Conservation (phyloP, 148 eudicot species). For the Polygonum maritimum region DNA sequence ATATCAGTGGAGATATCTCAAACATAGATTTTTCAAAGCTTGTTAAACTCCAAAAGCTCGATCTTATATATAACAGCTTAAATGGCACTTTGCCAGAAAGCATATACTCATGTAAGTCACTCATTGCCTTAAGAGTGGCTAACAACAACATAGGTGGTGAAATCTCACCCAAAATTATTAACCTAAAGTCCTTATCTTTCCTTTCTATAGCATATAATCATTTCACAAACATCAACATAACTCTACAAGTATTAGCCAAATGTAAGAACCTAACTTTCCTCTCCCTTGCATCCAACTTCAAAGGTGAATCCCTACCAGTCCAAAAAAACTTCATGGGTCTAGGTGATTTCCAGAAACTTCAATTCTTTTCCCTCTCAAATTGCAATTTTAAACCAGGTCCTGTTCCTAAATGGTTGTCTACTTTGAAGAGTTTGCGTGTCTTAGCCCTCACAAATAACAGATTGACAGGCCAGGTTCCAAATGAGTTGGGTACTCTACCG, state of each 20-base stretch:
- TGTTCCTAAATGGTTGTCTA: conserved; percentile 54
- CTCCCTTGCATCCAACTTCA: conserved; percentile 48
- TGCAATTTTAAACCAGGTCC: conserved; percentile 40
- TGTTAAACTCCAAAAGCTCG: conserved; percentile 36
- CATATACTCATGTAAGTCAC: conserved; percentile 58
- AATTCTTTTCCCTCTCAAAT: conserved; percentile 60
- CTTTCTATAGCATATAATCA: conserved; percentile 64
- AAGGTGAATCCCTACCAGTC: conserved; percentile 43
- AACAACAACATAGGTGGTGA: conserved; percentile 44
- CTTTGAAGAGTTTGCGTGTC: conserved; percentile 50
- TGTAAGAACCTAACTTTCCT: conserved; percentile 56
- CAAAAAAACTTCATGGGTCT: conserved; percentile 24
- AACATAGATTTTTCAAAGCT: conserved; percentile 58
- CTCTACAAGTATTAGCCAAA: conserved; percentile 36
- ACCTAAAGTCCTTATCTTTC: conserved; percentile 52
- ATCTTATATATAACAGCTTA: conserved; percentile 64
- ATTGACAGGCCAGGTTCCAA: conserved; percentile 51
- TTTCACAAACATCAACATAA: conserved; percentile 47
- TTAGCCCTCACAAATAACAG: conserved; percentile 52
- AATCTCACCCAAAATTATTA: conserved; percentile 34
- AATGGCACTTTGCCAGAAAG: conserved; percentile 54
- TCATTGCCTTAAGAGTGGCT: conserved; percentile 63
- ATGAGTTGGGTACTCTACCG: conserved; percentile 50
- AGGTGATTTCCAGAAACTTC: conserved; percentile 40
- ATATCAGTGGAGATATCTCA: conserved; percentile 49